Evolutionary conservation across 768 basidiomycete genomes (phyloP), one percentile per base, ranked within the genome.

Genomic region (Naganishia randhawae): DNA sequence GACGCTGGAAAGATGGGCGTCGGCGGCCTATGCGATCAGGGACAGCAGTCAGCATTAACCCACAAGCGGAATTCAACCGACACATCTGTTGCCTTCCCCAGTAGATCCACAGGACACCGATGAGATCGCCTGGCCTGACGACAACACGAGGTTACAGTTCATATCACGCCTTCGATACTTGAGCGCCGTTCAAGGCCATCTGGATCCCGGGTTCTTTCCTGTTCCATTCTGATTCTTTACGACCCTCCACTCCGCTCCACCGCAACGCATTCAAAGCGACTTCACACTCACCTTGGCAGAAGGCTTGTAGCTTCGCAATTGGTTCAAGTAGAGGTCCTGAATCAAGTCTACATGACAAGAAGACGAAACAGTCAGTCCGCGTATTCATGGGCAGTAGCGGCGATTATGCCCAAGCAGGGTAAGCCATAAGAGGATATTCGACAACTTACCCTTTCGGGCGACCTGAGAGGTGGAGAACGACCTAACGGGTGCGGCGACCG

Each of bases 231-330:
- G 5, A 31, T 52, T 14, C 8, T 52, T 13, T 14, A 52, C 51
- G 11, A 13, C 8, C 19, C n/a, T 48, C n/a, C 13, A 22, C 45
- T 7, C 19, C 45, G 25, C 45, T 22, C 7, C 4, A 4, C 45
- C n/a, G n/a, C n/a, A n/a, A 22, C 7, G 41, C 41, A 42, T 3
- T 48, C 2, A 48, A 48, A 48, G 7, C n/a, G n/a, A n/a, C 1
- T 17, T n/a, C 11, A 22, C 14, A 84, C 90, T 80, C 75, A 93
- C 92, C 52, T 78, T 80, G 6, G 86, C 82, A 39, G 86, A 82
- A 45, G 90, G 84, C 84, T 91, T 95, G 86, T 94, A 98, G 5
- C 85, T 80, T 82, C 90, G 94, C 75, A 98, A 84, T 83, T 95
- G 89, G 76, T 85, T 87, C 73, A 98, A 74, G 82, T 97, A 98